phyloP scores from a whole-genome alignment of 768 basidiomycete genomes.

The Lactarius hatsudake region DNA sequence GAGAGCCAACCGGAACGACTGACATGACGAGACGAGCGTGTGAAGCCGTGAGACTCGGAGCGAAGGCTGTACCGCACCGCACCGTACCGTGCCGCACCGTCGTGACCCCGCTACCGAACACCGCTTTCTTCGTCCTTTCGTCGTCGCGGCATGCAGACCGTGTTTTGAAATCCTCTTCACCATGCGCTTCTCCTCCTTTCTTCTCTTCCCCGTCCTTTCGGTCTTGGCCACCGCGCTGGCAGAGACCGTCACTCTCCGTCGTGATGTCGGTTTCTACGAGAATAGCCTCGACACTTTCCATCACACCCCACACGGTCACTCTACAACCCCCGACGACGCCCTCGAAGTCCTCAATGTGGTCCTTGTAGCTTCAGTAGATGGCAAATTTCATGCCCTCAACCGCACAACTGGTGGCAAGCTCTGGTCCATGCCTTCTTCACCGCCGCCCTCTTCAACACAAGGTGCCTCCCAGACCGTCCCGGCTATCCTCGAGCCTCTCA shows the following conservation, averaged over 20 bases:
- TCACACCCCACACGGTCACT: conserved; percentile 22
- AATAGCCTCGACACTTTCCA: conserved; percentile 16
- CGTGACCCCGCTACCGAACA: background rate
- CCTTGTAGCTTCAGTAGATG: conserved; percentile 90
- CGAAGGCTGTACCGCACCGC: background rate
- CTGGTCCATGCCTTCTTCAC: conserved; percentile 82
- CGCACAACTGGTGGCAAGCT: conserved; percentile 75
- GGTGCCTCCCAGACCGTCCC: conserved; percentile 34
- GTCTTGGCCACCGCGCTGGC: conserved; percentile 30
- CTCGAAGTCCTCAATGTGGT: conserved; percentile 77
- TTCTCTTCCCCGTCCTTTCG: conserved; percentile 26
- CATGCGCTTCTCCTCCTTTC: conserved; percentile 25
- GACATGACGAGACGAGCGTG: conserved; percentile 38
- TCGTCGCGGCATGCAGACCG: background rate
- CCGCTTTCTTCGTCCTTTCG: background rate
- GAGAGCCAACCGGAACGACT: conserved; percentile 66
- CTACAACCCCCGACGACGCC: conserved; percentile 36
- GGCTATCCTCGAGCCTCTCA: conserved; percentile 65
- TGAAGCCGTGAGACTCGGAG: background rate
- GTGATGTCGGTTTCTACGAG: conserved; percentile 14
- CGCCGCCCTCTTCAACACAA: conserved; percentile 37
- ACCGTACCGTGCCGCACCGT: background rate
- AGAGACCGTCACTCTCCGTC: conserved; percentile 30
- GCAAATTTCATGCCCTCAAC: conserved; percentile 91
- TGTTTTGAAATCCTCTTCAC: background rate